phyloP scores from a whole-genome alignment of 2,329 filamentous ascomycete species.

The Diaporthe ampelina region DNA sequence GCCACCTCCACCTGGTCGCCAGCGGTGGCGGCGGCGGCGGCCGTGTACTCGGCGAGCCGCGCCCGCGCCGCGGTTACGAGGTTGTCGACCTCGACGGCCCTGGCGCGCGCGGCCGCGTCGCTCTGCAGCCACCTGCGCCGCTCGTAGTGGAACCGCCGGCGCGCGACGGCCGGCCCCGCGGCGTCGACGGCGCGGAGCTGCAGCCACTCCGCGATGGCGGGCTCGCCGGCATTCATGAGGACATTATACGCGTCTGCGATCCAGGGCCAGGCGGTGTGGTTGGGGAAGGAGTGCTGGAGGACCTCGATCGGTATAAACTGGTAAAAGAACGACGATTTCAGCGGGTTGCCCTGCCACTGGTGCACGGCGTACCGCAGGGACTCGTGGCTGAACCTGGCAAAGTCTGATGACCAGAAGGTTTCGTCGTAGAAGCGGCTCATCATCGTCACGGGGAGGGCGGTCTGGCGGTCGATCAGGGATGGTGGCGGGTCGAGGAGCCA shows the following conservation, averaged over 20 bases:
- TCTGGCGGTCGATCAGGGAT: neutral
- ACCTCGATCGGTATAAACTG: too few relatives aligned
- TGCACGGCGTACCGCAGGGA: neutral
- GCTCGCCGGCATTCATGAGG: neutral
- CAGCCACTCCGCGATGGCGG: neutral
- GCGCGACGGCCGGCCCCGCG: neutral
- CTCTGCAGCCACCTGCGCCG: neutral
- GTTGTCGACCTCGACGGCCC: neutral
- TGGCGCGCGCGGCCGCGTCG: neutral
- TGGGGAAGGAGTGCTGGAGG: neutral
- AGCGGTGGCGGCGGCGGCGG: too few relatives aligned
- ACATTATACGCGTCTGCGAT: neutral
- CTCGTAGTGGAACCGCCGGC: neutral
- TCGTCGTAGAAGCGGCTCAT: conserved; percentile 5
- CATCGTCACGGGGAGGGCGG: conserved; percentile 19
- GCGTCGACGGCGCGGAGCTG: neutral
- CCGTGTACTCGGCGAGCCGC: neutral
- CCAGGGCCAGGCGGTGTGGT: neutral
- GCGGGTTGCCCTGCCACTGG: neutral
- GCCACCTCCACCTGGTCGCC: too few relatives aligned
- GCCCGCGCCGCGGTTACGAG: neutral
- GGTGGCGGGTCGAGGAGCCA: conserved; percentile 19
- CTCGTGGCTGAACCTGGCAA: neutral
- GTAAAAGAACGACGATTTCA: neutral
- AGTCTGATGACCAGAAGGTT: neutral